These are phyloP conservation scores for Zanthoxylum bungeanum DNA, from an alignment of 345 rosid species.

Conservation along the genomic window DNA sequence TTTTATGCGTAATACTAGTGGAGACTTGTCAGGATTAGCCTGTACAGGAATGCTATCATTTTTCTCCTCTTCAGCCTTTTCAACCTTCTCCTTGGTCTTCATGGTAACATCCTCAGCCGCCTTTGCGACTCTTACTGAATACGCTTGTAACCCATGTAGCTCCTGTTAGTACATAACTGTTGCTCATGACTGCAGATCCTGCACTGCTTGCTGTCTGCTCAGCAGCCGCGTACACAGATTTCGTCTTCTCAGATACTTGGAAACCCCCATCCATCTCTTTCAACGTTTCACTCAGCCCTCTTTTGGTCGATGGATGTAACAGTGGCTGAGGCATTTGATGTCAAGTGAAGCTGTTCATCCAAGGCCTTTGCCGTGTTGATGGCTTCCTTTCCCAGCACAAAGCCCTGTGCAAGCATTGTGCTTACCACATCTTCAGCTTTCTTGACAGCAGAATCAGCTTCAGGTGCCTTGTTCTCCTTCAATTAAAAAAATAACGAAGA, in stretches of 20 bases:
- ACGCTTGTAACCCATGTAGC: conserved; percentile 46
- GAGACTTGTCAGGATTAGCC: conserved; percentile 11
- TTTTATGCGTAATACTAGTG: no score
- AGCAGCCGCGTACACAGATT: conserved; percentile 30
- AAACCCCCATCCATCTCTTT: conserved; percentile 37
- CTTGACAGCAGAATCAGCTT: conserved; percentile 18
- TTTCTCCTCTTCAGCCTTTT: conserved; percentile 37
- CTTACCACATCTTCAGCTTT: conserved; percentile 56
- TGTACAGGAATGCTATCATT: conserved; percentile 22
- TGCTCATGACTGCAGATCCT: conserved; percentile 37
- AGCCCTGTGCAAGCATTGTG: conserved; percentile 53
- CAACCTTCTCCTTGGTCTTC: conserved; percentile 44
- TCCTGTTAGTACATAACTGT: conserved; percentile 34
- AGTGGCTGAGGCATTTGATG: conserved; percentile 42
- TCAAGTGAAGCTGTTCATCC: conserved; percentile 42
- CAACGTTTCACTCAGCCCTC: conserved; percentile 40
- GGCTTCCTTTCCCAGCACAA: conserved; percentile 51
- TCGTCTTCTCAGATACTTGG: conserved; percentile 39
- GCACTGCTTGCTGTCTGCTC: conserved; percentile 43
- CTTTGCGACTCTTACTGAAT: conserved; percentile 28
- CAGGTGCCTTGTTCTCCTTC: no score
- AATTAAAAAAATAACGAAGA: no score
- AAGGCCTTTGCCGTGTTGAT: conserved; percentile 39
- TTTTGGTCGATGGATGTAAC: conserved; percentile 37
- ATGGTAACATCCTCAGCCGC: conserved; percentile 37